Evolutionary conservation across 2,329 filamentous ascomycete species (phyloP).

Genomic region (Fusarium clavum): DNA sequence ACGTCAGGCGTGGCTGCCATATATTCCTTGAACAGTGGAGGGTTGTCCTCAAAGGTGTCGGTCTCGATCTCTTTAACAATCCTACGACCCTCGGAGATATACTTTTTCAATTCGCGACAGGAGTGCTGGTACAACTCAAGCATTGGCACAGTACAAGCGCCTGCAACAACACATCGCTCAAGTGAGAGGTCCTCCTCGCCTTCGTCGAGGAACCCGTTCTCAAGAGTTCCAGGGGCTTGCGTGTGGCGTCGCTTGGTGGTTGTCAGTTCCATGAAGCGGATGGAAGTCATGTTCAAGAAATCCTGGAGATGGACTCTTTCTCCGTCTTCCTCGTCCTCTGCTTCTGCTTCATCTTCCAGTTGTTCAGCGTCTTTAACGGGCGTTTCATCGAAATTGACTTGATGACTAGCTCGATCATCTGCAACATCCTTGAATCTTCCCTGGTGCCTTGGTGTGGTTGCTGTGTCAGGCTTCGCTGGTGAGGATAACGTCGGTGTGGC

Average conservation of each 20-base stretch:
- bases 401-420: slow-evolving; percentile 59
- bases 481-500: slow-evolving; percentile 59
- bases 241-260: slow-evolving; percentile 94
- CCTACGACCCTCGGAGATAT: slow-evolving; percentile 91
- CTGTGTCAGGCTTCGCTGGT: slow-evolving; percentile 58
- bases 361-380: slow-evolving; percentile 56
- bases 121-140: slow-evolving; percentile 95
- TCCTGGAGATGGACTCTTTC: slow-evolving; percentile 85
- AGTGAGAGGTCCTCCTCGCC: slow-evolving; percentile 68
- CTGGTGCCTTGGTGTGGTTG: slow-evolving; percentile 67
- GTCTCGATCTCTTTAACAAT: slow-evolving; percentile 92
- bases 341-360: slow-evolving; percentile 61
- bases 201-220: slow-evolving; percentile 55
- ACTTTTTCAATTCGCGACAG: slow-evolving; percentile 94
- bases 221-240: slow-evolving; percentile 67
- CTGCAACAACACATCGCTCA: slow-evolving; percentile 85
- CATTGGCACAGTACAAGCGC: slow-evolving; percentile 91
- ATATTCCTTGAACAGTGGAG: slow-evolving; percentile 91
- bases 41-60: slow-evolving; percentile 90
- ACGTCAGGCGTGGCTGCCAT: slow-evolving; percentile 85
- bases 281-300: slow-evolving; percentile 94
- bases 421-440: slow-evolving; percentile 66
- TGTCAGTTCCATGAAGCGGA: slow-evolving; percentile 98
- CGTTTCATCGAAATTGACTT: slow-evolving; percentile 59
- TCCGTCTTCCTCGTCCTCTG: slow-evolving; percentile 62